phyloP scores from a whole-genome alignment of 2,329 filamentous ascomycete genomes.

The Claviceps sp. region DNA sequence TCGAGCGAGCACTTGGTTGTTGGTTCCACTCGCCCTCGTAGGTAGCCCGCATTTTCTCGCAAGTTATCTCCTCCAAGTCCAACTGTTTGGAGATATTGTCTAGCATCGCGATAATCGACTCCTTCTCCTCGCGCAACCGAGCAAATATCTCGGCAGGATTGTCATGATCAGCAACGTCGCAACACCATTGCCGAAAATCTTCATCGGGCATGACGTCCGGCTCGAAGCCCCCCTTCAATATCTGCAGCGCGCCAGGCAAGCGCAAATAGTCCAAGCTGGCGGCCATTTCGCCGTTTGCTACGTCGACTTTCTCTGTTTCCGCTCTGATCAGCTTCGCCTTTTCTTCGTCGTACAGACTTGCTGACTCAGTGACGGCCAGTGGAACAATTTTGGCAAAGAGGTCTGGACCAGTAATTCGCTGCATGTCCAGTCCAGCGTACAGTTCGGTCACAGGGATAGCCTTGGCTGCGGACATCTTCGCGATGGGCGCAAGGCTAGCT shows the following conservation, averaged over 20 bases:
- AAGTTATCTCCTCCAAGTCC: slow-evolving; percentile 94
- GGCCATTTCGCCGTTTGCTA: slow-evolving; percentile 89
- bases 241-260: slow-evolving; percentile 75
- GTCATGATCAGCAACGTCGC: slow-evolving; percentile 77
- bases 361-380: slow-evolving; percentile 89
- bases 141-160: slow-evolving; percentile 70
- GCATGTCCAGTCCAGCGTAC: slow-evolving; percentile 94
- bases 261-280: slow-evolving; percentile 89
- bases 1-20: slow-evolving; percentile 83
- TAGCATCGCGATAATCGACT: slow-evolving; percentile 55
- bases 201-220: slow-evolving; percentile 79
- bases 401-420: slow-evolving; percentile 90
- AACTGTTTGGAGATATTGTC: slow-evolving; percentile 77
- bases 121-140: slow-evolving; percentile 62
- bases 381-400: slow-evolving; percentile 95
- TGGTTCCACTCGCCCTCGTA: slow-evolving; percentile 95
- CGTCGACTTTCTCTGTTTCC: slow-evolving; percentile 85
- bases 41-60: slow-evolving; percentile 98
- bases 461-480: slow-evolving; percentile 89
- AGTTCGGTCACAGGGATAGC: slow-evolving; percentile 93
- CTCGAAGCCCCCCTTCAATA: slow-evolving; percentile 84
- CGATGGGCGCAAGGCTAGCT: slow-evolving; percentile 64
- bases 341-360: slow-evolving; percentile 94
- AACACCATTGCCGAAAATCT: slow-evolving; percentile 88
- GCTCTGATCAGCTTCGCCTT: slow-evolving; percentile 92